A percentile compares a stretch with the other conserved stretches of the same genome.
These are phyloP conservation scores for Candolleomyces eurysporus DNA, from an alignment of 768 basidiomycete species.

Conservation along the genomic window DNA sequence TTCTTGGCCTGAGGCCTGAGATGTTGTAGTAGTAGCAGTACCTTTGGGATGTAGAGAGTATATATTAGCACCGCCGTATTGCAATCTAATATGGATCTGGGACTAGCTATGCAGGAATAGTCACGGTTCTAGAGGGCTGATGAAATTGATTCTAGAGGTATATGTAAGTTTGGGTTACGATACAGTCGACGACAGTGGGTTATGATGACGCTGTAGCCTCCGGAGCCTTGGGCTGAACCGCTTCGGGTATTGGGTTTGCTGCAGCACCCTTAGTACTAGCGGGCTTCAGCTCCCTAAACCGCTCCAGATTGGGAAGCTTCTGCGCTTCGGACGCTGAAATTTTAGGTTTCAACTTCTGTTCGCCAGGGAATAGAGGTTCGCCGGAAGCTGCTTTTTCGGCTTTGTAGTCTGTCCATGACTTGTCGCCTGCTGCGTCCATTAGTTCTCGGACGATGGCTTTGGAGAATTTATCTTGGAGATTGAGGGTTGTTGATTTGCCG, in stretches of 20 bases:
- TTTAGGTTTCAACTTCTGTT: constrained; percentile 22
- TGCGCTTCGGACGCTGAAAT: neutral
- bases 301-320: neutral
- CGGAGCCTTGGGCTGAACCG: neutral
- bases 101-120: too few species aligned
- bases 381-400: constrained; percentile 43
- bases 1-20: constrained; percentile 32
- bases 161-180: neutral
- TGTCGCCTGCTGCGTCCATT: constrained; percentile 64
- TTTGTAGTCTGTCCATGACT: constrained; percentile 58
- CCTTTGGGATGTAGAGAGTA: neutral
- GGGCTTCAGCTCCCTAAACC: neutral
- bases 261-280: neutral
- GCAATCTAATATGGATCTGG: constrained; percentile 4
- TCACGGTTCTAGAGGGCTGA: too few species aligned
- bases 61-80: neutral
- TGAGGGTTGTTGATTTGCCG: constrained; percentile 45
- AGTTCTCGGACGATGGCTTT: constrained; percentile 65
- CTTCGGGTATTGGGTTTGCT: neutral
- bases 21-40: constrained; percentile 3
- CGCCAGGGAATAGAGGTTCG: constrained; percentile 47
- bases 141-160: too few species aligned
- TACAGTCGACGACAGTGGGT: constrained; percentile 11
- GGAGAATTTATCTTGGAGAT: constrained; percentile 69
- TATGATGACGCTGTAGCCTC: constrained; percentile 19